Conservation (phyloP, 2,329 filamentous ascomycete species). For the Phaeosphaeriaceae sp. region DNA sequence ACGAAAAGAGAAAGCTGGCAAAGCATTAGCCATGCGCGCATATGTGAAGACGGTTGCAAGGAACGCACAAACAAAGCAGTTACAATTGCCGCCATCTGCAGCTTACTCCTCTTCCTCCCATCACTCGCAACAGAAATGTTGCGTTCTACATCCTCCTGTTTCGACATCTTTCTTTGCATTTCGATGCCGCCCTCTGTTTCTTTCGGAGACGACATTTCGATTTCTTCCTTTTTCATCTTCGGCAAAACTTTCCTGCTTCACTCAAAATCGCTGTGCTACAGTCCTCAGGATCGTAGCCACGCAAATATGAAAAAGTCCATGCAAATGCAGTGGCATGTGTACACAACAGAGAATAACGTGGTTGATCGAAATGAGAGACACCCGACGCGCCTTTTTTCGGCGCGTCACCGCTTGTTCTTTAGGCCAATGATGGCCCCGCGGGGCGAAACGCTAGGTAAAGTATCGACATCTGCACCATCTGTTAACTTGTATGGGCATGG, state of each 20-base stretch:
- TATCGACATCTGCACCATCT: neutral
- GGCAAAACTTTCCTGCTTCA: neutral
- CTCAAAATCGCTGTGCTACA: neutral
- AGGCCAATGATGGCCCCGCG: conserved; percentile 4
- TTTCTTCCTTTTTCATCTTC: conserved; percentile 22
- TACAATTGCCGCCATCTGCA: conserved; percentile 37
- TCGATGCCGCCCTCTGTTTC: neutral
- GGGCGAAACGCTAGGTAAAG: neutral
- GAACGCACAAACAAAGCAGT: conserved; percentile 41
- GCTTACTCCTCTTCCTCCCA: conserved; percentile 28
- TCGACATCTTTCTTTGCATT: neutral
- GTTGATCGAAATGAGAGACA: neutral
- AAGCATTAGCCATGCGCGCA: neutral
- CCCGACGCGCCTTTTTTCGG: conserved; percentile 3
- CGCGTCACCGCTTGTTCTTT: conserved; percentile 7
- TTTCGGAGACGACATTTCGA: conserved; percentile 9
- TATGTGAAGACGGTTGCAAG: neutral
- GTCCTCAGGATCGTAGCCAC: neutral
- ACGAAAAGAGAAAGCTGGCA: conserved; percentile 50
- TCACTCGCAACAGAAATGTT: conserved; percentile 12
- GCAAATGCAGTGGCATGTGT: neutral
- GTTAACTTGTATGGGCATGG: conserved; percentile 8
- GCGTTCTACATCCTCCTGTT: conserved; percentile 1
- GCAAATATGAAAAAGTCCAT: neutral
- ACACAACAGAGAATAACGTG: neutral